These are phyloP conservation scores for Talaromyces sp. DNA, from an alignment of 2,329 filamentous ascomycete species.

Conservation along the genomic window DNA sequence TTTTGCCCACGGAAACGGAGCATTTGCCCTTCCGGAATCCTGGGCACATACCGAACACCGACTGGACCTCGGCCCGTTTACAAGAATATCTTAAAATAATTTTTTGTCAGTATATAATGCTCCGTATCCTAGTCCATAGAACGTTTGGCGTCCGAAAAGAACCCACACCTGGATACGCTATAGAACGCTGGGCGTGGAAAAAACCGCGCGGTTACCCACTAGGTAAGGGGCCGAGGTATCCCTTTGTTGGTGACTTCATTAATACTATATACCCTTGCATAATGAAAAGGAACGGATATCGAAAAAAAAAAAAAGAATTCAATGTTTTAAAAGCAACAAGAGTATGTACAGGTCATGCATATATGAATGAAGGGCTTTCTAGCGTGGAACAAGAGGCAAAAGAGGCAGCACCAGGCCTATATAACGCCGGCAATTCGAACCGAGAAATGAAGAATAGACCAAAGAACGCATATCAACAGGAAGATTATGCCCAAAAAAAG, in stretches of 20 bases:
- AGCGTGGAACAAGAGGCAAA: neutral
- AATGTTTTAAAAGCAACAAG: conserved; percentile 10
- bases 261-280: neutral
- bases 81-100: too few species aligned
- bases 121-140: too few species aligned
- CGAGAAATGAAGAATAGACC: neutral
- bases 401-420: conserved; percentile 1
- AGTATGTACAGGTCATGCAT: conserved; percentile 21
- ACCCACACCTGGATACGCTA: too few species aligned
- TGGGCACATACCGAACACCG: too few species aligned
- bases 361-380: conserved; percentile 6
- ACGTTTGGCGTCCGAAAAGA: too few species aligned
- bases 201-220: too few species aligned
- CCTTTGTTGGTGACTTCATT: neutral
- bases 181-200: too few species aligned
- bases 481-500: neutral
- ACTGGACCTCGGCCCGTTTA: too few species aligned
- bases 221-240: too few species aligned
- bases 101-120: too few species aligned
- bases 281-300: neutral
- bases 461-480: conserved; percentile 11
- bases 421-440: conserved; percentile 11
- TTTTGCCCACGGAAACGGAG: too few species aligned
- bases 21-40: too few species aligned
- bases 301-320: neutral